Evolutionary conservation across 2,329 filamentous ascomycete genomes (phyloP), one percentile per base, ranked within the genome.

Genomic region (Pestalotiopsis sp.): DNA sequence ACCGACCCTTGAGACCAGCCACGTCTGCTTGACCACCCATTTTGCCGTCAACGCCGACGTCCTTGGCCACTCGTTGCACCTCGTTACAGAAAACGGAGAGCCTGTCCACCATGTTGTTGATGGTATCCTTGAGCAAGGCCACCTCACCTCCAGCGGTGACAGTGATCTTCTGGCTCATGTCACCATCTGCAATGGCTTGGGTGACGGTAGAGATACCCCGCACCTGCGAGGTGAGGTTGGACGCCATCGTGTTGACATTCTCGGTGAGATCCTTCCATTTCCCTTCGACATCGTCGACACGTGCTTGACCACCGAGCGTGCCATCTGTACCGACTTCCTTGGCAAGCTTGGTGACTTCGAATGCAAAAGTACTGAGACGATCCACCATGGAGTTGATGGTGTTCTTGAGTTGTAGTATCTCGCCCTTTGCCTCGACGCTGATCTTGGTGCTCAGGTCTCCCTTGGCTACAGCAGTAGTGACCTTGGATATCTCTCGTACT

Each of bases 341-440:
- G 63, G 95, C 95, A 72, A 98, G 91, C 79, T 96, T 95, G 79
- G 95, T 98, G 78, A 98, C 95, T 80, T 98, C 95, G 74, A 96
- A 96, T 68, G 95, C 95, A 79, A 98, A 98, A 60, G 95, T 95
- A 74, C 97, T 94, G 59, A 98, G 87, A 76, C 97, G 94, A 80
- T 98, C 95, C 79, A 98, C 96, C 95, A 98, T 98, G 77, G 93
- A 97, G 81, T 98, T 98, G 84, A 98, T 98, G 7, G 95, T 99
- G 76, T 95, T 94, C 83, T 99, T 99, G 71, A 99, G 85, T 78
- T 97, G 93, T 65, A 97, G 83, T 74, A 99, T 98, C 83, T 99
- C 96, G 76, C 95, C 95, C 79, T 94, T 91, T 66, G 94, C 96
- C 74, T 97, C 94, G 72, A 97, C 94, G 71, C 94, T 92, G 77